Base-by-base conservation (phyloP, 1,139 yeast genomes). In the Candida tetrigidarum region DNA sequence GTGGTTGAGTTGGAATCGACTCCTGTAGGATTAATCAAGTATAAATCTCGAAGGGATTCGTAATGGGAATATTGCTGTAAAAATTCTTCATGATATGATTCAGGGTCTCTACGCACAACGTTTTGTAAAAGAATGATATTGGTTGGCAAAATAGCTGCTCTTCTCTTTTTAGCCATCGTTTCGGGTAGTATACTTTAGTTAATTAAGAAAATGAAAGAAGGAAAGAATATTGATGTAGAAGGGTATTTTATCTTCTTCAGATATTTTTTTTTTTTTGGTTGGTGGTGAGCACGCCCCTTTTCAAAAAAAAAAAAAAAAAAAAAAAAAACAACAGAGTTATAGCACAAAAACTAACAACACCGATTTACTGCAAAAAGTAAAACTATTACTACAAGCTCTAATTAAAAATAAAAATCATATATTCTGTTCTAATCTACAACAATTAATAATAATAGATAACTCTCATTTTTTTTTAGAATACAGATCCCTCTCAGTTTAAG, bases 1-100 rank as follows among this genome's bases (percentile, higher is more conserved):
- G 76, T 75, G 10, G 77, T 77, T 52, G 84, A 82, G 39, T 85
- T 78, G 52, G 84, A 81, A 41, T 85, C 84, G 40, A 83, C 82
- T 2, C 80, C 76, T 2, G 77, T 63, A 5, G 87, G 86, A 63
- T 85, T 83, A 54, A 80, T 70, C 64, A 89, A 71, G 58, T 89
- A 90, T 50, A 95, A 86, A 60, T 92, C 97, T 62, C 96, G 74
- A 46, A 91, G 71, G 1, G 98, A 87, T 62, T 87, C 91, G 65
- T 93, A 93, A 64, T 95, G 99, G 44, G 93, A 80, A 63, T 85
- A 90, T 63, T 95, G 99, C 57, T 91, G 95, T 41, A 85, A 64
- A 65, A 93, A 93, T 66, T 93, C 99, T 65, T 95, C 99, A 52
- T 83, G 82, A 64, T 93, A 95, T 0, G 98, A 90, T 50, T 81